Conservation (phyloP, 495 filamentous ascomycete genomes). For the Talaromyces nanjingensis region DNA sequence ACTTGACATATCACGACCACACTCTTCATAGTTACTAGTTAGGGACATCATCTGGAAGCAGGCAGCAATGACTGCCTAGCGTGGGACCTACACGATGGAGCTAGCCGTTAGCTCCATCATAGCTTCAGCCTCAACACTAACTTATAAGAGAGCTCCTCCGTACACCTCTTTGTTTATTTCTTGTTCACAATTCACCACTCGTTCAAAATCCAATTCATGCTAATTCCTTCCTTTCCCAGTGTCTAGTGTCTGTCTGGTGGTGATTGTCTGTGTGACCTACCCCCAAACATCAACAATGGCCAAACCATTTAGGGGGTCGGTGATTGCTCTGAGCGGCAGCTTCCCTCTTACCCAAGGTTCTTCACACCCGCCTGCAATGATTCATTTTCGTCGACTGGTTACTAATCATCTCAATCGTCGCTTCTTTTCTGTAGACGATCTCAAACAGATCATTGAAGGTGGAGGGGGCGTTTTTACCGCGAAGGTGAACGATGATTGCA, state of each 20-base stretch:
- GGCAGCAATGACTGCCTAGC: conserved; percentile 1
- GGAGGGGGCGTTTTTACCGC: conserved; percentile 44
- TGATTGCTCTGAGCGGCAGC: conserved; percentile 54
- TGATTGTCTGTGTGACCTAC: neutral
- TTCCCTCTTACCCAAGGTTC: conserved; percentile 51
- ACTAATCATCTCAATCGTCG: conserved; percentile 14
- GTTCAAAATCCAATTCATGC: no score
- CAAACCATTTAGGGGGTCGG: conserved; percentile 32
- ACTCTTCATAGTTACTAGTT: no score
- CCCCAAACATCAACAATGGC: conserved; percentile 19
- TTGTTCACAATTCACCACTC: neutral
- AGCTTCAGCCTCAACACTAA: neutral
- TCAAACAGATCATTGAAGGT: conserved; percentile 30
- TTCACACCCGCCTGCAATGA: conserved; percentile 15
- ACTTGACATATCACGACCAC: no score
- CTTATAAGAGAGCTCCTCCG: neutral
- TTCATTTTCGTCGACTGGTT: conserved; percentile 10
- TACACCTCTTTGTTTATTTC: neutral
- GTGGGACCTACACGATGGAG: neutral
- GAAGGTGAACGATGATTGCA: conserved; percentile 42
- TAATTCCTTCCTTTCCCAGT: neutral
- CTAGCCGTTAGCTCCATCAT: neutral
- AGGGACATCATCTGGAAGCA: no score
- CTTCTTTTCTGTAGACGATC: conserved; percentile 20
- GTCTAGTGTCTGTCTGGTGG: neutral